Evolutionary conservation across 768 basidiomycete genomes (phyloP), one percentile per base, ranked within the genome.

Genomic region (Lentinula detonsa): DNA sequence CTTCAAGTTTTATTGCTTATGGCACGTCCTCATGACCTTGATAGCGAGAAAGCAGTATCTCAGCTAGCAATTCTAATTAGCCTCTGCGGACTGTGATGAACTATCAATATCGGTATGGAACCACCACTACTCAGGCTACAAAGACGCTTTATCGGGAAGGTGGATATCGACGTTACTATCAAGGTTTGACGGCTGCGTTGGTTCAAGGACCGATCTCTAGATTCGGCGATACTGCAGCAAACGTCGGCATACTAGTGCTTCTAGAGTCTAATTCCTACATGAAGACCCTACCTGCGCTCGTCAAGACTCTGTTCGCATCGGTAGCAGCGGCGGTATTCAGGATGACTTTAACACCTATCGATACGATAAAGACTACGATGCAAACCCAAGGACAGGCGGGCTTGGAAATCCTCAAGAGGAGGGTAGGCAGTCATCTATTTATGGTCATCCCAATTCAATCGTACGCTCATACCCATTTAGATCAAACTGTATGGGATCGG

Each of bases 41-140:
- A 50, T 46, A n/a, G 5, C 46, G 46, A 33, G 18, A 56, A 50
- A 58, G 2, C 34, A 28, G 45, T 31, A 37, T 15, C 23, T 31
- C 4, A 2, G 28, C 65, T 60, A 62, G 45, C 62, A 11, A 28
- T 40, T n/a, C 33, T 31, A 51, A 46, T 11, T 58, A 89, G 89
- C 94, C 93, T 5, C 73, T 96, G n/a, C 84, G 93, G n/a, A 97
- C 95, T 2, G 81, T 95, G 59, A 98, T 98, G 96, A 98, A 98
- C 78, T 97, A 91, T 70, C 93, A 95, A 75, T 94, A 95, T 71
- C 85, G 88, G 57, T 95, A 85, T 69, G 95, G 95, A n/a, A 88
- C 88, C 2, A 82, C 85, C 1, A 85, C 85, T 5, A 85, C 84
- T 0, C 73, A 80, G 42, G 87, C 91, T 11, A 82, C 80, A 60